Evolutionary conservation across 2,329 filamentous ascomycete species (phyloP).

Genomic region (Pseudofabraea citricarpa): DNA sequence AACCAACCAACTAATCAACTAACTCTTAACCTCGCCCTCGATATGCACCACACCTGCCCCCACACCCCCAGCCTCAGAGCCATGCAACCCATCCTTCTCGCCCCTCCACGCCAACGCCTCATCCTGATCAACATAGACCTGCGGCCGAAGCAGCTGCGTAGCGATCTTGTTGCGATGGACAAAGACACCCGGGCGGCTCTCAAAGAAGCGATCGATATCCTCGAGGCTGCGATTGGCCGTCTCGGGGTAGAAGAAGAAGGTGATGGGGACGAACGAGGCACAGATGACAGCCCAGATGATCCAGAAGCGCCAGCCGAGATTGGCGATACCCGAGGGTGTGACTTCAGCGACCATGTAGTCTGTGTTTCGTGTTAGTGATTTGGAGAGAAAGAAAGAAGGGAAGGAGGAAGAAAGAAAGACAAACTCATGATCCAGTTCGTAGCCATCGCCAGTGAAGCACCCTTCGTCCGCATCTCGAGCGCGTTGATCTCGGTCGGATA

Average conservation of each 20-base stretch:
- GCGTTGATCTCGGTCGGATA: conserved; percentile 33
- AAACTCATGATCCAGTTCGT: conserved; percentile 30
- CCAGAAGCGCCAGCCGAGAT: conserved; percentile 31
- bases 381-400: background rate
- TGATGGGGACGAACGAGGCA: conserved; percentile 33
- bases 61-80: no score
- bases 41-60: no score
- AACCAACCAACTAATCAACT: no score
- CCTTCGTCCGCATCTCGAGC: conserved; percentile 28
- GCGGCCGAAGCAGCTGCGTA: conserved; percentile 14
- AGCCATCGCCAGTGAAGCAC: conserved; percentile 28
- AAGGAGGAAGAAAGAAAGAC: no score
- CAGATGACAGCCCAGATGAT: conserved; percentile 31
- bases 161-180: conserved; percentile 15
- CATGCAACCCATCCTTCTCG: no score
- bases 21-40: no score
- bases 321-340: conserved; percentile 29
- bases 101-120: conserved; percentile 7
- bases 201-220: conserved; percentile 46
- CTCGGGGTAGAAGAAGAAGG: conserved; percentile 47
- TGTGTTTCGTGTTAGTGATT: conserved; percentile 27
- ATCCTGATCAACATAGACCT: conserved; percentile 16
- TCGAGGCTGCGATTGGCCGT: conserved; percentile 44
- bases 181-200: conserved; percentile 27
- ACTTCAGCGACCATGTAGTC: conserved; percentile 38